Evolutionary conservation across 371 early-diverging fungal genomes (phyloP).

Genomic region (Actinomortierella ambigua): DNA sequence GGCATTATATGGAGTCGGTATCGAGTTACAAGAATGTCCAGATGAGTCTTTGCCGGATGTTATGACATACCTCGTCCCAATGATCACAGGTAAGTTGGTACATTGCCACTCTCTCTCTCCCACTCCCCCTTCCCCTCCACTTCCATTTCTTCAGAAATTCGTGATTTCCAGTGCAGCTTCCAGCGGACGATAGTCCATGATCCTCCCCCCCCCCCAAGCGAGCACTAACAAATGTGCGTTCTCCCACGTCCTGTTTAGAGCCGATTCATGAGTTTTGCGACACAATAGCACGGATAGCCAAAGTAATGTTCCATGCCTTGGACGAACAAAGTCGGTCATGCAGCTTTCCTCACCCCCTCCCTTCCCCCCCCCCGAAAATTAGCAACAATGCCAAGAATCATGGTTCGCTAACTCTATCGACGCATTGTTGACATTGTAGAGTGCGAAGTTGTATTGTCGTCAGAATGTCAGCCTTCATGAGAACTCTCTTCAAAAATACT

Average conservation of each 20-base stretch:
- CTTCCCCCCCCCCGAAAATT: too few species aligned
- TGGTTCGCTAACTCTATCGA: too few species aligned
- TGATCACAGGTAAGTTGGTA: conserved; percentile 31
- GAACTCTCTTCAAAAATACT: conserved; percentile 27
- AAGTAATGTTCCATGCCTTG: conserved; percentile 11
- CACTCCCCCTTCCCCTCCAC: too few species aligned
- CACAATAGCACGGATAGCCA: conserved; percentile 31
- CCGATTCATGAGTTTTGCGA: conserved; percentile 29
- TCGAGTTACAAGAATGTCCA: conserved; percentile 28
- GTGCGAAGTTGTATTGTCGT: conserved; percentile 39
- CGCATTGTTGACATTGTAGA: conserved; percentile 8
- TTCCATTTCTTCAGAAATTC: too few species aligned
- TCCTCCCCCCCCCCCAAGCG: too few species aligned
- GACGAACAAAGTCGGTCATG: neutral
- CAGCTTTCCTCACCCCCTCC: too few species aligned
- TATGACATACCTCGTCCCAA: conserved; percentile 20
- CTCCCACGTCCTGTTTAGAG: conserved; percentile 5
- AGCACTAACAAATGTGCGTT: too few species aligned
- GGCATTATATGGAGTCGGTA: conserved; percentile 33
- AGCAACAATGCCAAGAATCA: too few species aligned
- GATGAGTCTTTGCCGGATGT: conserved; percentile 16
- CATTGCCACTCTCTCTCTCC: conserved; percentile 1
- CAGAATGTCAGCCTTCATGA: conserved; percentile 35
- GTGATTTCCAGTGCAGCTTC: too few species aligned
- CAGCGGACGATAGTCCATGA: too few species aligned